Conservation (phyloP, 148 eudicot genomes). For the Pouteria glomerata region DNA sequence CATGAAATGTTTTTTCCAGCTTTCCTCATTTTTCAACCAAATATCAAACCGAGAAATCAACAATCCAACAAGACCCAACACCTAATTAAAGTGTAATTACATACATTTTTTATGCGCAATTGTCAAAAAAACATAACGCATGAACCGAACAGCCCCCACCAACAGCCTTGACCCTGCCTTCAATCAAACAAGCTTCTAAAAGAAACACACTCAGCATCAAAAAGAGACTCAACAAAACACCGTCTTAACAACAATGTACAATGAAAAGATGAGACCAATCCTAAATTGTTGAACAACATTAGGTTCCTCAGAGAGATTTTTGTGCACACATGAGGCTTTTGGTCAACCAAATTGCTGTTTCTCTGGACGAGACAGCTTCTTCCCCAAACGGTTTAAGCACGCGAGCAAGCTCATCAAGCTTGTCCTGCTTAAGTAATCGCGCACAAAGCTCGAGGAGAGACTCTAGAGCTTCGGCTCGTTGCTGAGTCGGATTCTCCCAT, state of each 20-base stretch:
- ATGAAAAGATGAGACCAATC: neutral
- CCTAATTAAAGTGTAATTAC: no score
- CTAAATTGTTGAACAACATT: slow-evolving; percentile 9
- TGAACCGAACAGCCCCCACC: no score
- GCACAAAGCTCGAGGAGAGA: slow-evolving; percentile 96
- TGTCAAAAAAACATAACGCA: no score
- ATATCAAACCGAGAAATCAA: no score
- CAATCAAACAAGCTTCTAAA: neutral
- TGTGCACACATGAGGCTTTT: slow-evolving; percentile 86
- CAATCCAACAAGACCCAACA: no score
- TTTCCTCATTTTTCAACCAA: no score
- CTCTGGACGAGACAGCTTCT: slow-evolving; percentile 82
- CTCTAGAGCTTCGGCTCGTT: slow-evolving; percentile 85
- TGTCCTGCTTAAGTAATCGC: slow-evolving; percentile 67
- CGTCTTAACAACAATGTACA: neutral
- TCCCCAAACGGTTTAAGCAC: slow-evolving; percentile 92
- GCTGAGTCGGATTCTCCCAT: slow-evolving; percentile 41
- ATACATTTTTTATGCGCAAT: no score
- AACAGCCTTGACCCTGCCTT: neutral
- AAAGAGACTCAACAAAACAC: neutral
- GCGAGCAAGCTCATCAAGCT: slow-evolving; percentile 72
- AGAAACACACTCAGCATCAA: neutral
- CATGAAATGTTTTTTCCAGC: no score
- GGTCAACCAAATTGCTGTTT: slow-evolving; percentile 96
- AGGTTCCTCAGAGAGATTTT: slow-evolving; percentile 35